Conservation (phyloP, 2,329 filamentous ascomycete species). For the Aspergillus awamori region DNA sequence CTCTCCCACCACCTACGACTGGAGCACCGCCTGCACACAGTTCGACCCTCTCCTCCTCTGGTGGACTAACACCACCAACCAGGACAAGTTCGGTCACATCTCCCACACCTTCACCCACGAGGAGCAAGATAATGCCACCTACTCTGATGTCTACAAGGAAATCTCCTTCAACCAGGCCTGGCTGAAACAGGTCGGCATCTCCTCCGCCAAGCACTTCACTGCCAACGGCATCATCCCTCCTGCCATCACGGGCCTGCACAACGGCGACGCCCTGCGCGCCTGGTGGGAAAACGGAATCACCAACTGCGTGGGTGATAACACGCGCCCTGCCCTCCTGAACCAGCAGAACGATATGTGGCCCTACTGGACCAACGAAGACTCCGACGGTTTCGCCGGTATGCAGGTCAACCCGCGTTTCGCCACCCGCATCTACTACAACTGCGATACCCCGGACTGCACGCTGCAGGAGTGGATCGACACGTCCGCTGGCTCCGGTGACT, state of each 20-base stretch:
- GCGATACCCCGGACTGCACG: constrained; percentile 60
- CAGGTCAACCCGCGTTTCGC: constrained; percentile 63
- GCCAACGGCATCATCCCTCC: constrained; percentile 62
- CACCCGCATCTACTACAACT: constrained; percentile 67
- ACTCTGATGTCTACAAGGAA: constrained; percentile 59
- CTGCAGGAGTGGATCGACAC: constrained; percentile 64
- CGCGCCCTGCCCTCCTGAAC: constrained; percentile 58
- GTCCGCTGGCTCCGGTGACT: constrained; percentile 57
- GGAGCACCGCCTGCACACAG: constrained; percentile 54
- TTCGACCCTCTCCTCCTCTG: constrained; percentile 57
- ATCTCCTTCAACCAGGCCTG: constrained; percentile 64
- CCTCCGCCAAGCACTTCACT: constrained; percentile 53
- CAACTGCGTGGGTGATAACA: constrained; percentile 67
- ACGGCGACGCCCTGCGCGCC: constrained; percentile 63
- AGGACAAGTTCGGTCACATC: constrained; percentile 60
- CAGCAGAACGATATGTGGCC: constrained; percentile 58
- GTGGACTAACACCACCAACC: constrained; percentile 55
- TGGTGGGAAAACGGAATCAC: constrained; percentile 63
- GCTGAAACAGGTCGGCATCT: constrained; percentile 58
- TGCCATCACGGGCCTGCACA: constrained; percentile 66
- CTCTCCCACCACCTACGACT: constrained; percentile 50
- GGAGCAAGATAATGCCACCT: constrained; percentile 63
- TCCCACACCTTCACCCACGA: constrained; percentile 66
- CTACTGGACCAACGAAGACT: constrained; percentile 53
- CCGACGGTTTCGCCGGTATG: constrained; percentile 60